Evolutionary conservation across 2,329 filamentous ascomycete species (phyloP), one percentile per base, ranked within the genome.

Genomic region (Dothistroma septosporum): DNA sequence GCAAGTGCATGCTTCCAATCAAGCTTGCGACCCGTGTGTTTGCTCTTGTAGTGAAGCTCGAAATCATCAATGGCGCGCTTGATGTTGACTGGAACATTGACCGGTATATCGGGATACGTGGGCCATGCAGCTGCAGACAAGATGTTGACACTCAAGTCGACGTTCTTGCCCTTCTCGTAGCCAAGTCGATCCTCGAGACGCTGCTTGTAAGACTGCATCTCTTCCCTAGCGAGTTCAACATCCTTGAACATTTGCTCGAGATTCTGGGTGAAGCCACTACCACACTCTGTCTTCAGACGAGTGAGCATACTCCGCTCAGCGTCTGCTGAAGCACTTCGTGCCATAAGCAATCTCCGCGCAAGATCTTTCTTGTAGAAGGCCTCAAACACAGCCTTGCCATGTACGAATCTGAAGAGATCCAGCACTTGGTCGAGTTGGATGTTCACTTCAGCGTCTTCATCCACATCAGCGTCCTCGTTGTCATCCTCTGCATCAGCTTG

Each of bases 171-270:
- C 63, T 72, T 74, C 44, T 73, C 69, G 48, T 67, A 72, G 4
- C 67, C 68, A 2, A 73, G 53, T 16, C 83, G 81, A 77, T 84
- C 82, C 63, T 85, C 82, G 52, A 83, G 78, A 76, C 92, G 75
- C 76, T 83, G 79, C 74, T 89, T 94, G 78, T 96, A 99, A 0
- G 89, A 85, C n/a, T 83, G 78, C 88, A 97, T 96, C 73, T 97
- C 93, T 69, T 97, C 94, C 62, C 89, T 89, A 12, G 90, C 90
- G 21, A 97, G 83, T 72, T 97, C 92, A 75, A 97, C 91, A 71
- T 99, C 94, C 75, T 96, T 96, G 80, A 99, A 99, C 94, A 99
- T 99, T 64, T 93, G 91, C 76, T 99, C 95, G 0, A 99, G 82
- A 70, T 99, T 99, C 73, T 96, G 92, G 0, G 94, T 99, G 74